Evolutionary conservation across 352 stramenopile species (phyloP).

Genomic region (Globisporangium heterothallicum): DNA sequence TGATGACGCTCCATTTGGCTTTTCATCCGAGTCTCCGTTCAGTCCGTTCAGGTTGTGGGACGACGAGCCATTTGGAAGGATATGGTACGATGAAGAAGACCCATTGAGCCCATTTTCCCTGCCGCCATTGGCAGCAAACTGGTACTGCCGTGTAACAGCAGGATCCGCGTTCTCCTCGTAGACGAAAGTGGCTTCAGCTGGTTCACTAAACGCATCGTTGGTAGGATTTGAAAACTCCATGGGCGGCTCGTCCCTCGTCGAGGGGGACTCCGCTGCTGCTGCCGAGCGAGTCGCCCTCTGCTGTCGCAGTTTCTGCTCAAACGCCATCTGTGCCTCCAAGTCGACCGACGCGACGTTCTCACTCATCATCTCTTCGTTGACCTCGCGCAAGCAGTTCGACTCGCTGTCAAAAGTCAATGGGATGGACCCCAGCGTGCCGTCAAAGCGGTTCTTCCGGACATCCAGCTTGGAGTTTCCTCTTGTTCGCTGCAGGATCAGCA

Average conservation of each 20-base stretch:
- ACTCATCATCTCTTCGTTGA: conserved; percentile 59
- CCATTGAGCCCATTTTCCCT: conserved; percentile 12
- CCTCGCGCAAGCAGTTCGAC: conserved; percentile 58
- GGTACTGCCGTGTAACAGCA: conserved; percentile 1
- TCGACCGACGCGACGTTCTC: conserved; percentile 66
- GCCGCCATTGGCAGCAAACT: conserved; percentile 2
- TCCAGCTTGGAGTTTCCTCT: conserved; percentile 91
- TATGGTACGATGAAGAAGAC: conserved; percentile 2
- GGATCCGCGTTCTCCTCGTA: conserved; percentile 9
- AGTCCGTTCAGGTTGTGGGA: neutral
- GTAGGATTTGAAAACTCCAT: neutral
- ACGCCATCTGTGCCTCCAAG: conserved; percentile 71
- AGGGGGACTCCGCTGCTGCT: neutral
- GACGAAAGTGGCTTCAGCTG: conserved; percentile 7
- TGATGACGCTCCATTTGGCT: conserved; percentile 12
- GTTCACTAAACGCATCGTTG: conserved; percentile 18
- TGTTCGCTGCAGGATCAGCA: conserved; percentile 97
- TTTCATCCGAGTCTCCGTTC: conserved; percentile 17
- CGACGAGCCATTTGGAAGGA: conserved; percentile 6
- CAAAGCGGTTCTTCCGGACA: conserved; percentile 95
- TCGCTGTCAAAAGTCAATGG: conserved; percentile 78
- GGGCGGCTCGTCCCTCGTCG: neutral
- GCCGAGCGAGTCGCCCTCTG: conserved; percentile 24
- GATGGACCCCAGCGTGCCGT: conserved; percentile 88
- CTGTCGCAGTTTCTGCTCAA: conserved; percentile 53